Evolutionary conservation across 2,329 filamentous ascomycete species (phyloP), one percentile per base, ranked within the genome.

Genomic region (Metarhizium rileyi): DNA sequence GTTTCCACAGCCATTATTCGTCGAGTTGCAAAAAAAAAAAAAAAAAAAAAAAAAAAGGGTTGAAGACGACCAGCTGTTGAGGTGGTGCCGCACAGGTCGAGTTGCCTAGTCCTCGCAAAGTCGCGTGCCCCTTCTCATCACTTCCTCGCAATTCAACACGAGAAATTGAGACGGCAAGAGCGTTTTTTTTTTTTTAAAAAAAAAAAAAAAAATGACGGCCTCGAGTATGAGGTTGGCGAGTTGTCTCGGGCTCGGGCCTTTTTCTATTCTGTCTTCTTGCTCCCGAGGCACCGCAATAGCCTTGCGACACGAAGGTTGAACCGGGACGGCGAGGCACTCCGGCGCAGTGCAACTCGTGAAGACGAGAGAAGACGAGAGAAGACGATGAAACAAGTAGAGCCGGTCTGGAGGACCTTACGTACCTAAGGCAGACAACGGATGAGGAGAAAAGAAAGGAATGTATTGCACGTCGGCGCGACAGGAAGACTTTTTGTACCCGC

Each of bases 401-500:
- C 46, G 46, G 46, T 48, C 46, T 48, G 46, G 46, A 35, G 38
- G 38, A 48, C 38, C 46, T 27, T 8, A 48, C 27, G 46, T 48
- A 48, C 26, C 38, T 35, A 27, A 48, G 46, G 38, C 38, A 48
- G 38, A 44, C 47, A n/a, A 38, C 47, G 36, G 47, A 49, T 38
- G 28, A 23, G 33, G 38, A 28, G 18, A 33, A 18, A 44, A n/a
- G 20, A 28, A 28, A 45, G 44, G 20, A 44, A 20, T 33, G 28
- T 27, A n/a, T n/a, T n/a, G n/a, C 23, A 42, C 26, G 23, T 36
- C 10, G 43, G 38, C 18, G 41, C 30, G 44, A 48, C 35, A 12
- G 43, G 30, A 27, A 18, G 28, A 50, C 47, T 42, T 52, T 49
- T 52, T 49, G 50, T 52, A 52, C 43, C 44, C 36, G 47, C 47